These are phyloP conservation scores for Gossypium australe DNA, from an alignment of 345 rosid genomes.

Conservation along the genomic window DNA sequence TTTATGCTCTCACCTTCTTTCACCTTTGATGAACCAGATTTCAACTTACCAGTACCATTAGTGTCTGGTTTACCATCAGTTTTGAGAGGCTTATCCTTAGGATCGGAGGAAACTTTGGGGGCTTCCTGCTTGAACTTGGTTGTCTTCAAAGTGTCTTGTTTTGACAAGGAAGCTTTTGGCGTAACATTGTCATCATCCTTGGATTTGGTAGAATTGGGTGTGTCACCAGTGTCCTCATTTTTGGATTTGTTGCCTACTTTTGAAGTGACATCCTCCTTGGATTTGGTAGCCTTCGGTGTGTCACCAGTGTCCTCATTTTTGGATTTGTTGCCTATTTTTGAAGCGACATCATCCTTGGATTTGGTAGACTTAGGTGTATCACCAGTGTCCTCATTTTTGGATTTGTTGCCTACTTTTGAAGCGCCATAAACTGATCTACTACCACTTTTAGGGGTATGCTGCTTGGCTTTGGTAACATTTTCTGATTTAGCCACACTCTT, in stretches of 20 bases:
- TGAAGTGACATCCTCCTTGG: slow-evolving; percentile 38
- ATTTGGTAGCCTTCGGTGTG: slow-evolving; percentile 18
- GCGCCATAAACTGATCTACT: slow-evolving; percentile 34
- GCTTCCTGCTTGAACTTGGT: slow-evolving; percentile 45
- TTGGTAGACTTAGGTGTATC: neutral
- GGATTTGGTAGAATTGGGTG: slow-evolving; percentile 34
- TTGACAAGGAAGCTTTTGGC: slow-evolving; percentile 18
- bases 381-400: neutral
- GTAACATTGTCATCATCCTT: slow-evolving; percentile 25
- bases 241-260: slow-evolving; percentile 37
- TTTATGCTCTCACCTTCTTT: slow-evolving; percentile 36
- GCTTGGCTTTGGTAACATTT: slow-evolving; percentile 37
- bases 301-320: neutral
- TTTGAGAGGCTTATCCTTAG: slow-evolving; percentile 38
- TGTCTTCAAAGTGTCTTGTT: slow-evolving; percentile 14
- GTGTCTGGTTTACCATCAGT: slow-evolving; percentile 35
- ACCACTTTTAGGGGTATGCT: slow-evolving; percentile 34
- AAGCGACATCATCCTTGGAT: neutral
- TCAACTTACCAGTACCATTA: slow-evolving; percentile 40
- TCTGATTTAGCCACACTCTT: slow-evolving; percentile 35
- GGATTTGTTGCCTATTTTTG: neutral
- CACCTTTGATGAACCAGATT: slow-evolving; percentile 45
- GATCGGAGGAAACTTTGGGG: slow-evolving; percentile 29
- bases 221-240: slow-evolving; percentile 25
- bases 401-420: slow-evolving; percentile 18